Base-by-base conservation (phyloP, 441 rosid species). In the Biscutella auriculata region DNA sequence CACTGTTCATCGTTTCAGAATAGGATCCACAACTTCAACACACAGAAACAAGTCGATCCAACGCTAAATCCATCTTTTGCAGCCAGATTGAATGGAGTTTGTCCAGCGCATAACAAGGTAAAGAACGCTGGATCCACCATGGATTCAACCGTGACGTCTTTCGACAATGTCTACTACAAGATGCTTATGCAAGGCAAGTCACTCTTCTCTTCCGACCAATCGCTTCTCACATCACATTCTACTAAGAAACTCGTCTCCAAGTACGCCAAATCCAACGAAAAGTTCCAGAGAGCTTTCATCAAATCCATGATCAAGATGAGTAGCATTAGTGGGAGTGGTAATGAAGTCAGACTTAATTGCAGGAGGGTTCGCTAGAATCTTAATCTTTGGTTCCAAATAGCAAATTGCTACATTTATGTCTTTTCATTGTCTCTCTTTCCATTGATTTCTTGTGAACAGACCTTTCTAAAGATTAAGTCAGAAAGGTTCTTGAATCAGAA, bases 1-100 rank as follows among this genome's bases (percentile, higher is more conserved):
- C 91, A 84, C 62, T 81, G 91, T 66, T 84, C 85, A 15, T 81
- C 87, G 0, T 84, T 84, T 53, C 81, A 73, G 26, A 73, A 74
- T 62, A 75, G 91, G 65, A 73, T 84, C 54, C 80, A 75, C 74
- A 86, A 75, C 48, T 89, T 89, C 82, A 76, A 65, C 45, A 44
- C 82, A 40, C 80, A 73, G 9, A 65, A 63, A 3, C 77, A 82
- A 60, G 33, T 85, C 3, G 96, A 85, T 41, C 87, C 96, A 3
- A 68, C 85, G 1, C 11, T 83, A 69, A 48, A 49, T 49, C 78
- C 77, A 1, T 72, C 82, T 3, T 79, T 77, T n/a, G 86, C 81
- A 6, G 53, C 67, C 4, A 69, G 68, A 17, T 71, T 82, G 39
- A 62, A 61, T 36, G 66, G 63, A 1, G 59, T 72, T 5, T 84